Evolutionary conservation across 345 rosid genomes (phyloP), one percentile per base, ranked within the genome.

Genomic region (Citrus hindsii): DNA sequence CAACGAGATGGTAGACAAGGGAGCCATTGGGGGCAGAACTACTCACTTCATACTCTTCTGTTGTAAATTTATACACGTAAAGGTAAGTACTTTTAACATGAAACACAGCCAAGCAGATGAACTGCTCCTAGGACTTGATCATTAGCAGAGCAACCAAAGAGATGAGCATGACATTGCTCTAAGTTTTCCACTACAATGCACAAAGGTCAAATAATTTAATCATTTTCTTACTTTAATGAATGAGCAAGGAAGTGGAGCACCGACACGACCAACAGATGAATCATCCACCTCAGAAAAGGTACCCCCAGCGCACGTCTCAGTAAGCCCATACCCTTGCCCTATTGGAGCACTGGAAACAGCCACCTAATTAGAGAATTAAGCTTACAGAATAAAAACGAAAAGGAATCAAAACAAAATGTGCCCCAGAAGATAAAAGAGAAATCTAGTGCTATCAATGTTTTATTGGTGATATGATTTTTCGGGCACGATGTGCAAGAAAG

Each of bases 221-320:
- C 24, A 67, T 25, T n/a, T 70, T 38, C 82, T 85, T 82, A 97
- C 99, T 98, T 97, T 97, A 75, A 97, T 75, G 83, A 84, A 92
- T 21, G 99, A 89, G 88, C 96, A 90, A 88, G 99, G 98, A 79
- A 97, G 89, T 60, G 99, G 98, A 85, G 92, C 89, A 67, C 99
- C 99, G 67, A 91, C 99, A 81, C 99, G 96, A 63, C 98, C 99
- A 85, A 94, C 96, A 5, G 99, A 90, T 78, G 90, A 71, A 87
- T 97, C 99, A 81, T 94, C 98, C 79, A 94, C 87, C 89, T 94
- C 99, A 22, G 98, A 92, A 86, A 97, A 97, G 69, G 98, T 87
- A 82, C 97, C 98, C 58, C 98, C 99, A 79, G 99, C 99, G 84
- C 98, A 93, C 55, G 98, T 94, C 88, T 97, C 99, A 24, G 98